These are phyloP conservation scores for Amanita polypyramis DNA, from an alignment of 768 basidiomycete genomes.

Conservation along the genomic window DNA sequence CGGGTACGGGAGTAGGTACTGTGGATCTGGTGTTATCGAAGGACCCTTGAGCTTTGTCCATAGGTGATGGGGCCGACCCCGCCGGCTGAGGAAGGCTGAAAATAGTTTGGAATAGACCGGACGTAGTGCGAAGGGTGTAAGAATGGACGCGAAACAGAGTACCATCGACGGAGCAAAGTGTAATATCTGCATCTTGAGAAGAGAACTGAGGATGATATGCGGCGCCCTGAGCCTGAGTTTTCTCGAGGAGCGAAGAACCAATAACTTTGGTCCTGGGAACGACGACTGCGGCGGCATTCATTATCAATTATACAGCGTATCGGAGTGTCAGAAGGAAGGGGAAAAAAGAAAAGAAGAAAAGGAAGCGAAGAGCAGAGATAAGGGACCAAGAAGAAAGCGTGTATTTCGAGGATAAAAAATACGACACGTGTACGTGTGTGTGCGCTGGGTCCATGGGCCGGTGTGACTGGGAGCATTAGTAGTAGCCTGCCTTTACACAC, in stretches of 20 bases:
- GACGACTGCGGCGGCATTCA: not conserved
- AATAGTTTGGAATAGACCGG: conserved; percentile 39
- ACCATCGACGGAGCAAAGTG: conserved; percentile 19
- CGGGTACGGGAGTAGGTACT: not conserved
- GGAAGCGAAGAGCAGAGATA: not conserved
- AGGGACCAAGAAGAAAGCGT: not conserved
- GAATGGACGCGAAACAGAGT: conserved; percentile 36
- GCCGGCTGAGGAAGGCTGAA: conserved; percentile 36
- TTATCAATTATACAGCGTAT: not conserved
- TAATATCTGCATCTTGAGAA: conserved; percentile 12
- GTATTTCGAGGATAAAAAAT: not conserved
- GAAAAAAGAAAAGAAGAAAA: too few relatives aligned
- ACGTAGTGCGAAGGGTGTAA: conserved; percentile 39
- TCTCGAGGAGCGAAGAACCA: not conserved
- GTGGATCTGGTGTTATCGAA: not conserved
- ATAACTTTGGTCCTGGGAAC: not conserved
- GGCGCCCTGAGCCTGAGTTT: not conserved
- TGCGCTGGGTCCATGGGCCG: not conserved
- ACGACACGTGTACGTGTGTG: not conserved
- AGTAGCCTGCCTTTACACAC: too few relatives aligned
- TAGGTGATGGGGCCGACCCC: not conserved
- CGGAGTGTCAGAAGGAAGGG: too few relatives aligned
- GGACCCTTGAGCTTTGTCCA: conserved; percentile 5
- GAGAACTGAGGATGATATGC: conserved; percentile 12
- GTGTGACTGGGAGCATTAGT: too few relatives aligned